Conservation (phyloP, 495 filamentous ascomycete genomes). For the Aspergillus nidulans region DNA sequence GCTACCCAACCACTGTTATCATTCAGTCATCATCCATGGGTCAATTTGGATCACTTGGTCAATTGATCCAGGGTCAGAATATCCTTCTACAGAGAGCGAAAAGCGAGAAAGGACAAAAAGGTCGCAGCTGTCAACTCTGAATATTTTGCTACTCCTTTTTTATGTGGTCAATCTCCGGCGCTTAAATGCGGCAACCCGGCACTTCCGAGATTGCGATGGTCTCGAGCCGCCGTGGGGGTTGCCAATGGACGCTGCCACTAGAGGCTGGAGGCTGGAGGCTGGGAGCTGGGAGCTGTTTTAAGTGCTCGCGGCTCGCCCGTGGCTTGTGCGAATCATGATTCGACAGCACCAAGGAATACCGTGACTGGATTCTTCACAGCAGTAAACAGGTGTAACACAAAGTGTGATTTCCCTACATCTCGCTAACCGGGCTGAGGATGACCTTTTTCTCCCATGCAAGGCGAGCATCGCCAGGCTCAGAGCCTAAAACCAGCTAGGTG, state of each 20-base stretch:
- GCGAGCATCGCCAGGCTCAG: neutral
- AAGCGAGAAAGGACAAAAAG: too few species aligned
- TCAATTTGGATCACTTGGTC: neutral
- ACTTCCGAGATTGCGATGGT: constrained; percentile 16
- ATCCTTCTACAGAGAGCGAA: neutral
- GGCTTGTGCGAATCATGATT: constrained; percentile 19
- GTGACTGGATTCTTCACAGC: constrained; percentile 7
- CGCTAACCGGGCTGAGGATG: constrained; percentile 3
- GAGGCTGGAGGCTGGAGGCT: too few species aligned
- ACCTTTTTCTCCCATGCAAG: constrained; percentile 1
- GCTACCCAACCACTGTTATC: neutral
- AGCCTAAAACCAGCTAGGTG: neutral
- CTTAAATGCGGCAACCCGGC: neutral
- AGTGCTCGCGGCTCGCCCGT: neutral
- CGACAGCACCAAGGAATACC: constrained; percentile 5
- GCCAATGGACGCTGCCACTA: too few species aligned
- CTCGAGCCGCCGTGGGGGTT: constrained; percentile 3
- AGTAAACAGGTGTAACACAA: constrained; percentile 3
- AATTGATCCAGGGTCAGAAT: neutral
- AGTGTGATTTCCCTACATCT: neutral
- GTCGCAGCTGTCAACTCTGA: neutral
- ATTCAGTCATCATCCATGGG: constrained; percentile 2
- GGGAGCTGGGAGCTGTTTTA: constrained; percentile 3
- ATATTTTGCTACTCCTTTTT: neutral
- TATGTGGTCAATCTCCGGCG: neutral